These are phyloP conservation scores for Komagataella phaffii DNA, from an alignment of 805 yeast species.

Conservation along the genomic window DNA sequence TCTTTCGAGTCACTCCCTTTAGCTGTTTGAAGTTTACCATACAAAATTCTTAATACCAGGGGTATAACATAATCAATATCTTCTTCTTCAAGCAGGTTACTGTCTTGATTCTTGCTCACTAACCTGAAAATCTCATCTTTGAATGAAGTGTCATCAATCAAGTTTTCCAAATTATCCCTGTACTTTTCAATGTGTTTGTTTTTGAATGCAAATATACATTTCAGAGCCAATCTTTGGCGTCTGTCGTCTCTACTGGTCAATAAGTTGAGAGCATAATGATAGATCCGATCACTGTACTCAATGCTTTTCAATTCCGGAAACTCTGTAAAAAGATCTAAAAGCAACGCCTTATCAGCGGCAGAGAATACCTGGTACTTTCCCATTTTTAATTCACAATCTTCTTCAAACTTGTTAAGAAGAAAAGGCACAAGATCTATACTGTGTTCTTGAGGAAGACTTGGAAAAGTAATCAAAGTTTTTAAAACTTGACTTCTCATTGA, in stretches of 20 bases:
- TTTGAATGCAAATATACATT: constrained; percentile 54
- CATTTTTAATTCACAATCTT: constrained; percentile 10
- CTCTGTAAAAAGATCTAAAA: constrained; percentile 48
- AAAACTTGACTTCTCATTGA: constrained; percentile 43
- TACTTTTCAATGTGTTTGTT: constrained; percentile 48
- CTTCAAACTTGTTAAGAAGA: constrained; percentile 26
- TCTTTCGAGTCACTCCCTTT: constrained; percentile 56
- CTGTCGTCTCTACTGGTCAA: constrained; percentile 48
- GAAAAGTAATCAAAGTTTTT: constrained; percentile 41
- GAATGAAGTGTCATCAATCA: constrained; percentile 73
- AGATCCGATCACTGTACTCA: constrained; percentile 37
- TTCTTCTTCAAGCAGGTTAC: constrained; percentile 35
- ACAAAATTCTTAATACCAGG: constrained; percentile 59
- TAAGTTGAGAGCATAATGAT: constrained; percentile 34
- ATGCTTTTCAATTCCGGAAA: constrained; percentile 53
- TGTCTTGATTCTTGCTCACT: constrained; percentile 34
- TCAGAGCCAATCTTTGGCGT: constrained; percentile 62
- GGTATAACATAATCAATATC: constrained; percentile 60
- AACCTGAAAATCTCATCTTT: constrained; percentile 72
- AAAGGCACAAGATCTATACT: constrained; percentile 44
- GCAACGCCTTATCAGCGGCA: constrained; percentile 17
- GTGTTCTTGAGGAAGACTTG: constrained; percentile 56
- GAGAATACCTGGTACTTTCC: not conserved
- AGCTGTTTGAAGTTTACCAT: constrained; percentile 73
- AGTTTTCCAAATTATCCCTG: constrained; percentile 54